Conservation (phyloP, 129 eudicot species). For the Escallonia herrerae region DNA sequence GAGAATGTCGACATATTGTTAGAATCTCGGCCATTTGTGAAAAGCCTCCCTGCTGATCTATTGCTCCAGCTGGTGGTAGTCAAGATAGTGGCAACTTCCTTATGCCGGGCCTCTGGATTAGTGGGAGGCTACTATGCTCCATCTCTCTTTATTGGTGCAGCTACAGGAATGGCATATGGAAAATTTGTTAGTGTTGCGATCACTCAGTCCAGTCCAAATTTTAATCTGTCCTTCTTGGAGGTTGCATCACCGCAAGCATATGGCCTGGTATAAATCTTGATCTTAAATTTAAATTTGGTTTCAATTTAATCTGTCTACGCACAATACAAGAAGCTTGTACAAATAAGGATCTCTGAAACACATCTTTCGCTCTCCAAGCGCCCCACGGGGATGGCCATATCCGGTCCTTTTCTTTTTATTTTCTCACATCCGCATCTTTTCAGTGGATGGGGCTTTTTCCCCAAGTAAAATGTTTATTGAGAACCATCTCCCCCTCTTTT, state of each 20-base stretch:
- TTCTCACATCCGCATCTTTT: no score
- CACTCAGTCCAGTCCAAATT: slow-evolving; percentile 40
- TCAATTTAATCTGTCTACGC: no score
- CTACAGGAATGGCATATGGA: slow-evolving; percentile 97
- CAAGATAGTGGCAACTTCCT: slow-evolving; percentile 76
- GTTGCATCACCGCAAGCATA: slow-evolving; percentile 98
- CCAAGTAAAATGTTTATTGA: no score
- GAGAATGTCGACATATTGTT: slow-evolving; percentile 77
- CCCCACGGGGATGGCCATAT: no score
- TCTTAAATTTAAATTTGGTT: no score
- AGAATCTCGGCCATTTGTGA: slow-evolving; percentile 68
- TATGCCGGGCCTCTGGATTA: slow-evolving; percentile 85
- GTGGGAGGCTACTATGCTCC: slow-evolving; percentile 98
- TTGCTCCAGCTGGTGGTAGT: slow-evolving; percentile 66
- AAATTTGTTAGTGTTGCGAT: slow-evolving; percentile 47
- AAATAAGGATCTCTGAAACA: no score
- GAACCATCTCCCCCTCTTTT: no score
- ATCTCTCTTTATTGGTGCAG: slow-evolving; percentile 90
- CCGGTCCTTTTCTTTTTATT: no score
- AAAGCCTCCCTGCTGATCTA: slow-evolving; percentile 60
- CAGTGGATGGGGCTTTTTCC: no score
- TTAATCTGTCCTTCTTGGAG: slow-evolving; percentile 63
- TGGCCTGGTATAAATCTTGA: slow-evolving; percentile 56
- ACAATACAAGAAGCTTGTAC: no score
- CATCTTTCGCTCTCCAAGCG: no score